These are phyloP conservation scores for Cercophora scortea DNA, from an alignment of 495 filamentous ascomycete genomes.

Conservation along the genomic window DNA sequence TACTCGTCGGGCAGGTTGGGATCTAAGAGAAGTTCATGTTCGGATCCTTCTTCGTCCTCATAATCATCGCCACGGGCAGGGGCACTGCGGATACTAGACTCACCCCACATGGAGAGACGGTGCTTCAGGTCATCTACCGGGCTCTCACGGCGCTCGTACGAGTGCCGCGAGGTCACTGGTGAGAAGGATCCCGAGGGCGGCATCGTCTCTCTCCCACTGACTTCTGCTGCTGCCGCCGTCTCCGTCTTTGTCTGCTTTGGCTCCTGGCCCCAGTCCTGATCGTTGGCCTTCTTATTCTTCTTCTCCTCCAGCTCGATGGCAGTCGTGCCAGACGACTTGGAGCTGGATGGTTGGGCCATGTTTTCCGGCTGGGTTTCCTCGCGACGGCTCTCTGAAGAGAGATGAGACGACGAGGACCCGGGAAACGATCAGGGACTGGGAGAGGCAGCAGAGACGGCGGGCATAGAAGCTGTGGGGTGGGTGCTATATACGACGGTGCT, in stretches of 20 bases:
- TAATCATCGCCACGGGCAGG: conserved; percentile 10
- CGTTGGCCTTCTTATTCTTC: conserved; percentile 10
- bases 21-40: conserved; percentile 38
- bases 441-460: conserved; percentile 3
- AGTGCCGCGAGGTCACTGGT: background rate
- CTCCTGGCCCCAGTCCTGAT: conserved; percentile 19
- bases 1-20: conserved; percentile 41
- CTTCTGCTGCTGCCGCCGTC: conserved; percentile 15
- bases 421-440: background rate
- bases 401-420: background rate
- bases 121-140: conserved; percentile 24
- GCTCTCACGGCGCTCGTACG: conserved; percentile 15
- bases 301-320: background rate
- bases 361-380: background rate
- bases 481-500: background rate
- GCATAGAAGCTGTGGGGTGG: background rate
- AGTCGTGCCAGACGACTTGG: conserved; percentile 15
- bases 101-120: conserved; percentile 25
- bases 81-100: conserved; percentile 7
- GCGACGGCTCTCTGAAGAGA: background rate
- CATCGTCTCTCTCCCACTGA: conserved; percentile 17
- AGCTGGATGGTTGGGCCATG: conserved; percentile 8
- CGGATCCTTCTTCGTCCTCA: conserved; percentile 31
- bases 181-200: conserved; percentile 1
- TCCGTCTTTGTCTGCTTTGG: background rate